phyloP scores from a whole-genome alignment of 1,284 basidiomycete species.

The Trametes hirsuta region DNA sequence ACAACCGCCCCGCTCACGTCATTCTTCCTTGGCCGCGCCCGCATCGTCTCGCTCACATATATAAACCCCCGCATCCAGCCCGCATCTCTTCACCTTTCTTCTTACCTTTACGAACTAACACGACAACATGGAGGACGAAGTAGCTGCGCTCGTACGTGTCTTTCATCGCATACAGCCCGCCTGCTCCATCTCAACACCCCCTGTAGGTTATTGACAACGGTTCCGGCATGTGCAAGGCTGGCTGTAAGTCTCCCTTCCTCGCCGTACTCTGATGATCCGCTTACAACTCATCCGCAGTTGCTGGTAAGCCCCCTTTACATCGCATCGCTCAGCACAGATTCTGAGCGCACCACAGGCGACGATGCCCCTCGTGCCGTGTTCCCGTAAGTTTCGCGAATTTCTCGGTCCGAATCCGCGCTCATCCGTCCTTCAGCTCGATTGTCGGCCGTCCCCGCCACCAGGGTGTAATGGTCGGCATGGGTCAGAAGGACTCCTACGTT shows the following conservation, averaged over 20 bases:
- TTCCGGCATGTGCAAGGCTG: slow-evolving; percentile 93
- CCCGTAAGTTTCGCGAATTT: slow-evolving; percentile 48
- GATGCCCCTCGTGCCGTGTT: slow-evolving; percentile 75
- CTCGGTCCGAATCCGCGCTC: background rate
- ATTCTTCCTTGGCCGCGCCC: slow-evolving; percentile 17
- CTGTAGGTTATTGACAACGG: slow-evolving; percentile 80
- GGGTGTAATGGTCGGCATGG: slow-evolving; percentile 92
- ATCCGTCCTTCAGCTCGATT: slow-evolving; percentile 62
- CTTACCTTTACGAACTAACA: slow-evolving; percentile 30
- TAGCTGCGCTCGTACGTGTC: slow-evolving; percentile 38
- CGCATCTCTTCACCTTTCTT: slow-evolving; percentile 26
- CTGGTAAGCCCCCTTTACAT: slow-evolving; percentile 41
- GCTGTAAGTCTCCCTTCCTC: slow-evolving; percentile 58
- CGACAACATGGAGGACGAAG: slow-evolving; percentile 40
- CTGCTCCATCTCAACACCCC: background rate
- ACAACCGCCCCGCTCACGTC: background rate
- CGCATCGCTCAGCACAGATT: background rate
- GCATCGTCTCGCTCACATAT: slow-evolving; percentile 22
- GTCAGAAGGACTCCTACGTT: slow-evolving; percentile 88
- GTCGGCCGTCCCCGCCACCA: slow-evolving; percentile 92
- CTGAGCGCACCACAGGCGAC: slow-evolving; percentile 47
- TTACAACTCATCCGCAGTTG: slow-evolving; percentile 43
- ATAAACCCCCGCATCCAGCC: slow-evolving; percentile 27
- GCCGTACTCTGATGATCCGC: slow-evolving; percentile 7
- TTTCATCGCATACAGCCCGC: background rate